Evolutionary conservation across 306 rosid genomes (phyloP), one percentile per base, ranked within the genome.

Genomic region (Inga oerstediana): DNA sequence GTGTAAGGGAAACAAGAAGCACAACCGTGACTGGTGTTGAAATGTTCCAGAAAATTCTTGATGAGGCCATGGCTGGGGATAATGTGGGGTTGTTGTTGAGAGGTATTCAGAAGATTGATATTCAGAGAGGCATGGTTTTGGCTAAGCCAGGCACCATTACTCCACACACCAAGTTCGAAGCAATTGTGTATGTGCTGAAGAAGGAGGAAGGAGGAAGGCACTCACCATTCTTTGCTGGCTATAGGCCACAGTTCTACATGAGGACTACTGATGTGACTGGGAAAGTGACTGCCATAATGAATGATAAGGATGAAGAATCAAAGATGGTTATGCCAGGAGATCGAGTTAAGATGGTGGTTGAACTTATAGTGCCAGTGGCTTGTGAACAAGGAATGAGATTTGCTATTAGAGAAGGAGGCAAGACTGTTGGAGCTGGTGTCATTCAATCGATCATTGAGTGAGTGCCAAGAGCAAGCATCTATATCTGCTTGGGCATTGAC

Each of bases 291-390:
- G 61, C 88, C 20, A 93, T 93, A 65, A 91, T 91, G 98, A 93
- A 92, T 76, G 98, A 93, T 66, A 90, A 91, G 91, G 97, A 92
- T 80, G 98, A 93, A 83, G 98, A 92, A 87, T 93, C 98, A 0
- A 93, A 93, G 92, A 93, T 93, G 98, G 98, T 93, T 17, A 93
- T 93, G 98, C 98, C 98, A 0, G 98, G 98, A 7, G 98, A 93
- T 74, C 88, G 98, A 22, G 98, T 93, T 46, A 91, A 93, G 92
- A 90, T 93, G 90, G 85, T 89, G 45, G 98, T 93, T 4, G 97
- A 93, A 79, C 89, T 93, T 74, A 93, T 93, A n/a, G 84, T 90
- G 41, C 98, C 98, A 0, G 98, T 27, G 30, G 30, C 30, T 27
- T 27, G 30, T 27, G 30, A 27, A 27, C 30, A 27, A 27, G 30